phyloP scores from a whole-genome alignment of 2,329 filamentous ascomycete species.

The Aurifilum marmelostoma region DNA sequence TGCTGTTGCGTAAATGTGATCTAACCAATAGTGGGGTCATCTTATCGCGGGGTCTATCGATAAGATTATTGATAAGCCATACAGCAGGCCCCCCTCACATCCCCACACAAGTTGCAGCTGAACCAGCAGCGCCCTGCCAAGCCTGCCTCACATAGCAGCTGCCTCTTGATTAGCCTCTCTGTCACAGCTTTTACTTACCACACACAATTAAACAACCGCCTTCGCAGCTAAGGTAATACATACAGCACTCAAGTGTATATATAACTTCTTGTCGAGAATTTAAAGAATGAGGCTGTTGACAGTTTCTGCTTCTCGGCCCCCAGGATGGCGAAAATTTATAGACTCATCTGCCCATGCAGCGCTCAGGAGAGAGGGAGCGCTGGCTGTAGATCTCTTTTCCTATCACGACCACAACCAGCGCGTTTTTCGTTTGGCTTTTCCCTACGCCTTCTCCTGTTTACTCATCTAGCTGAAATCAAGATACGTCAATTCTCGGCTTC shows the following conservation, averaged over 20 bases:
- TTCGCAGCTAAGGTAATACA: not conserved
- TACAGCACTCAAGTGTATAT: not conserved
- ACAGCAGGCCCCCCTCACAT: not conserved
- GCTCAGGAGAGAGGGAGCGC: not conserved
- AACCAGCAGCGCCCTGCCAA: not conserved
- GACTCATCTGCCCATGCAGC: not conserved
- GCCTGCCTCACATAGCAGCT: not conserved
- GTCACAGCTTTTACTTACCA: not conserved
- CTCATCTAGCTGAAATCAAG: too few species aligned
- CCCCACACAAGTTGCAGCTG: not conserved
- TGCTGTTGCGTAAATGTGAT: not conserved
- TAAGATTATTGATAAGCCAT: not conserved
- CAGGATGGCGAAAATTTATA: not conserved
- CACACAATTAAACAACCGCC: not conserved
- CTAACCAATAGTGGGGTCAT: not conserved
- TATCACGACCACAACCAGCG: not conserved
- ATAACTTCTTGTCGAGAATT: not conserved
- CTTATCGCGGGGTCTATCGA: not conserved
- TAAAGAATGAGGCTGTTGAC: not conserved
- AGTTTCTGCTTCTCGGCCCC: not conserved
- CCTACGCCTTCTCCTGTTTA: too few species aligned
- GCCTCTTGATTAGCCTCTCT: not conserved
- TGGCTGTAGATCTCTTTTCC: not conserved
- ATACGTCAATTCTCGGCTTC: too few species aligned
- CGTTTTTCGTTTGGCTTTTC: too few species aligned